Base-by-base conservation (phyloP, 2,329 filamentous ascomycete genomes). In the Chalaropsis ovoidea region DNA sequence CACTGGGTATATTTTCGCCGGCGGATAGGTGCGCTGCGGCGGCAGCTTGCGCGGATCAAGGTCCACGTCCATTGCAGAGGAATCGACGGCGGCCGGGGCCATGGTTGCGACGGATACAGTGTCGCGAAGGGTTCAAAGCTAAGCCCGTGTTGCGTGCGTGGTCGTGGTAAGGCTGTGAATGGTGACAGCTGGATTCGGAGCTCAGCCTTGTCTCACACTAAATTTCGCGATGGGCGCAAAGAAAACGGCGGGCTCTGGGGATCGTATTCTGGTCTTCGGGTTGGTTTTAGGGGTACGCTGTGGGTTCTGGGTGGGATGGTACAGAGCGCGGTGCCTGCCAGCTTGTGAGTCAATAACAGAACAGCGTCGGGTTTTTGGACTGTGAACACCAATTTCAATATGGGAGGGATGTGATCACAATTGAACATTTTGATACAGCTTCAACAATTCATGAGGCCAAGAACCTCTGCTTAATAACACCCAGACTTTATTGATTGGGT, bases 1-100 rank as follows among this genome's bases (percentile, higher is more conserved):
- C 67, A 85, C 81, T n/a, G 79, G 78, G 69, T 83, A 84, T 64
- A 87, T 79, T 52, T 78, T 79, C 68, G 83, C 76, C 43, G 82
- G 76, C 65, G 82, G 79, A 69, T 80, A 82, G 67, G 72, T 77
- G 72, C 75, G 77, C 72, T 76, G 76, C 70, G 65, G 75, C 74
- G 70, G 75, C 75, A 73, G 70, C 72, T 72, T 68, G 72, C 76
- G 75, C 72, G 73, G 73, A 72, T 73, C 71, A 65, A 72, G 73
- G 68, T 72, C 73, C 63, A 76, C 75, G 68, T 76, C 76, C 62
- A 67, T 67, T 19, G 61, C 41, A 1, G 56, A 47, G 22, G 65
- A 61, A 69, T 80, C 80, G 70, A 79, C 75, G 42, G 79, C 82
- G 64, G 81, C 80, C 67, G 81, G 81, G 69, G 81, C 77, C 81